Conservation (phyloP, 331 rosid genomes). For the Ulmus americana region DNA sequence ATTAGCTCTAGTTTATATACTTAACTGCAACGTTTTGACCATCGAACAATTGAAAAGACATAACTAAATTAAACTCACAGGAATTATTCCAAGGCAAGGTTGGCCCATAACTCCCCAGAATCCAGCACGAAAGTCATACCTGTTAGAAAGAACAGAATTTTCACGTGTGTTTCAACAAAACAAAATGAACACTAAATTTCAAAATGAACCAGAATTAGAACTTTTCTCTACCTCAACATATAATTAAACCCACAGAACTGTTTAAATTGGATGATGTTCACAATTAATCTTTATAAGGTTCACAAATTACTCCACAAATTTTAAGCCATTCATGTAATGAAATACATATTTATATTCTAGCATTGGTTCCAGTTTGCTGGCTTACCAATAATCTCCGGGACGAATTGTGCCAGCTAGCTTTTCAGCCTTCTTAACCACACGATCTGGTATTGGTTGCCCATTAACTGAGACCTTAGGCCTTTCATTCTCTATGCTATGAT, state of each 20-base stretch:
- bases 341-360: neutral
- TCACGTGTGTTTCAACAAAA: neutral
- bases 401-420: slow-evolving; percentile 40
- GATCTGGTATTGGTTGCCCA: slow-evolving; percentile 34
- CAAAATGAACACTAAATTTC: neutral
- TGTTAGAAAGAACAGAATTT: slow-evolving; percentile 14
- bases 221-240: too few species aligned
- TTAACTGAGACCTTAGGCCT: slow-evolving; percentile 33
- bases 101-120: slow-evolving; percentile 58
- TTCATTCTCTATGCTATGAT: slow-evolving; percentile 20
- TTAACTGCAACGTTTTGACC: slow-evolving; percentile 1
- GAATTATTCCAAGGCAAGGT: slow-evolving; percentile 51
- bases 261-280: too few species aligned
- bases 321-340: neutral
- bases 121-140: slow-evolving; percentile 54
- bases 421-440: slow-evolving; percentile 37
- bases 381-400: slow-evolving; percentile 52
- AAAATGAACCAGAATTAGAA: neutral
- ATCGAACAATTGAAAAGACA: neutral
- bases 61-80: slow-evolving; percentile 28
- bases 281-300: neutral
- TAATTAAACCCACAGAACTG: too few species aligned
- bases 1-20: slow-evolving; percentile 1
- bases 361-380: neutral
- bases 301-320: neutral